Conservation (phyloP, 768 basidiomycete genomes). For the Strobilomyces confusus region DNA sequence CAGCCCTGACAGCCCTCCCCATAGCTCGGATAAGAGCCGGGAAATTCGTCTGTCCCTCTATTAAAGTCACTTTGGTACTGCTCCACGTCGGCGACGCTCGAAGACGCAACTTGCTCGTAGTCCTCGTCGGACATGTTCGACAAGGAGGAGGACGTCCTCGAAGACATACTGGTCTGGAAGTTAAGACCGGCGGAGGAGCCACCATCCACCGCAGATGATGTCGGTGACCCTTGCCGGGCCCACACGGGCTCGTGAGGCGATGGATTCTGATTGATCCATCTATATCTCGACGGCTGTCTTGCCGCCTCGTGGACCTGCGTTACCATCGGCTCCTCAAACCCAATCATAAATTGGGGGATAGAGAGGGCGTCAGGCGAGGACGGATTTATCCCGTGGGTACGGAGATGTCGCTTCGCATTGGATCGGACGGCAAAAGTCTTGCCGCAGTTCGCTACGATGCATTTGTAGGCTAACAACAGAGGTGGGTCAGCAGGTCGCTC, state of each 20-base stretch:
- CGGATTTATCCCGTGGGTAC: slow-evolving; percentile 60
- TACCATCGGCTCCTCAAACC: slow-evolving; percentile 45
- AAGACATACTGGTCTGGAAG: slow-evolving; percentile 36
- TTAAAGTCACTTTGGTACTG: slow-evolving; percentile 29
- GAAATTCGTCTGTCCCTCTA: slow-evolving; percentile 9
- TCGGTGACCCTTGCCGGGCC: slow-evolving; percentile 15
- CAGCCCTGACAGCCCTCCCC: not conserved
- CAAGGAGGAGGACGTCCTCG: slow-evolving; percentile 31
- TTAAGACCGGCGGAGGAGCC: slow-evolving; percentile 28
- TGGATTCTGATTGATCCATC: slow-evolving; percentile 41
- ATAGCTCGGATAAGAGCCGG: slow-evolving; percentile 15
- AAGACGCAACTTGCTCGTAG: slow-evolving; percentile 35
- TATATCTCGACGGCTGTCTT: slow-evolving; percentile 32
- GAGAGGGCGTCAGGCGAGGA: slow-evolving; percentile 19
- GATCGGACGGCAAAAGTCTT: slow-evolving; percentile 76
- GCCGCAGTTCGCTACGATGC: slow-evolving; percentile 55
- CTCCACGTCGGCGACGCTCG: slow-evolving; percentile 26
- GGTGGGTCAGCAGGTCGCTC: slow-evolving; percentile 5
- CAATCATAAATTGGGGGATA: slow-evolving; percentile 33
- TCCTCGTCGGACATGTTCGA: slow-evolving; percentile 31
- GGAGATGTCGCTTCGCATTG: slow-evolving; percentile 75
- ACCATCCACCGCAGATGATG: slow-evolving; percentile 11
- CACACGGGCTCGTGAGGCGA: slow-evolving; percentile 29
- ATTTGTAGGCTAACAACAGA: slow-evolving; percentile 32
- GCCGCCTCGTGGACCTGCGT: slow-evolving; percentile 40